Evolutionary conservation across 306 rosid species (phyloP), one percentile per base, ranked within the genome.

Genomic region (Alnus rubra): DNA sequence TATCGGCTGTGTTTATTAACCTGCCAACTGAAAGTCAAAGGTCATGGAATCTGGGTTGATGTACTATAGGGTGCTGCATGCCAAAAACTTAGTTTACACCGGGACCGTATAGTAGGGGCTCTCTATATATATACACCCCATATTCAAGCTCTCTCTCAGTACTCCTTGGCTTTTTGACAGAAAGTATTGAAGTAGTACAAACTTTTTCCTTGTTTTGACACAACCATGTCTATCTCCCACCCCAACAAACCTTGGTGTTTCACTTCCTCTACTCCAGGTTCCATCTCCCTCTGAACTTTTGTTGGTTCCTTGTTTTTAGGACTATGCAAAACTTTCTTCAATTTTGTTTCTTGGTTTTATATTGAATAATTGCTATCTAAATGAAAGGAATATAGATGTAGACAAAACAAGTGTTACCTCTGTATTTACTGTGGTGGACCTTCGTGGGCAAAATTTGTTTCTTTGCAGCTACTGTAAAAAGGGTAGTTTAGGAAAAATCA

Each of bases 191-290:
- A 51, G 15, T 19, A n/a, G 13, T 4, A 6, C 58, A 60, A 2
- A 23, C 62, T 31, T 69, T n/a, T n/a, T n/a, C n/a, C n/a, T n/a
- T n/a, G n/a, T n/a, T n/a, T n/a, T n/a, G n/a, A n/a, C n/a, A 45
- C 67, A 80, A 49, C 50, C 74, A 79, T 78, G 83, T 51, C 77
- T 49, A 64, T 75, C 70, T 62, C 47, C 12, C 74, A 74, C 31
- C 54, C 33, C 52, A 68, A 33, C 78, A 70, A 53, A 5, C 73
- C 67, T 19, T 69, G 49, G 51, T 62, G 78, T 15, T 52, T 64
- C 49, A 53, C 76, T 58, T 71, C 64, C 58, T 72, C 78, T 30
- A 9, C 76, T 50, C 74, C 86, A 79, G 86, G 86, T 83, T 23
- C 50, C 13, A 49, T 54, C 50, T 63, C 55, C 31, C 62, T 59